Evolutionary conservation across 1,284 basidiomycete genomes (phyloP), one percentile per base, ranked within the genome.

Genomic region (Polyporus tsugae): DNA sequence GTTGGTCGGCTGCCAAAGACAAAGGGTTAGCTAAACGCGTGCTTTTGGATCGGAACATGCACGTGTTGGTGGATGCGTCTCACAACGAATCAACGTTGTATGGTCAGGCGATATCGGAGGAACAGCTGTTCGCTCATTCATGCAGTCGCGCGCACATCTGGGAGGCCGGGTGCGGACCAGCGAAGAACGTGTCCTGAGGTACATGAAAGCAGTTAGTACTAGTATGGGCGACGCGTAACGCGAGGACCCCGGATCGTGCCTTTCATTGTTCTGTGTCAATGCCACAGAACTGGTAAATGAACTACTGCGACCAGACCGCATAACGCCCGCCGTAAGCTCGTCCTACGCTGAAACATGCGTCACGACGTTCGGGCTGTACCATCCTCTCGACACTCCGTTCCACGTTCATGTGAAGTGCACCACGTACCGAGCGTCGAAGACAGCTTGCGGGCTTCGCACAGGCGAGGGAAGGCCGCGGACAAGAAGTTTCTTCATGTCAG

Each of bases 341-440:
- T 67, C 66, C 55, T 42, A 64, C 65, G 64, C 65, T 62, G 67
- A 44, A 58, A 60, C 68, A 68, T 39, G 68, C 63, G 66, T 66
- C 67, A 65, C 64, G 59, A 70, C 44, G 62, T 52, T 64, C 70
- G 68, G 64, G 63, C 59, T 60, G 58, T 66, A 61, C 62, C 53
- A 49, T 65, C 67, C 67, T 64, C 62, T 72, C 46, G 46, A 66
- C 62, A 59, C 52, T 36, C 62, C 39, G 35, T 68, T 65, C 67
- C 70, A 67, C 65, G 70, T 63, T 68, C 70, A 69, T 70, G 70
- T 67, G 70, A 72, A 72, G 70, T 57, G 52, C 63, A 64, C 55
- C 64, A 69, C 70, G 68, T 60, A 69, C 66, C 68, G 62, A 66
- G 49, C 29, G 61, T 68, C 66, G 64, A 72, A 35, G n/a, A 29